Base-by-base conservation (phyloP, 2,329 filamentous ascomycete species). In the Berkeleyomyces rouxiae region DNA sequence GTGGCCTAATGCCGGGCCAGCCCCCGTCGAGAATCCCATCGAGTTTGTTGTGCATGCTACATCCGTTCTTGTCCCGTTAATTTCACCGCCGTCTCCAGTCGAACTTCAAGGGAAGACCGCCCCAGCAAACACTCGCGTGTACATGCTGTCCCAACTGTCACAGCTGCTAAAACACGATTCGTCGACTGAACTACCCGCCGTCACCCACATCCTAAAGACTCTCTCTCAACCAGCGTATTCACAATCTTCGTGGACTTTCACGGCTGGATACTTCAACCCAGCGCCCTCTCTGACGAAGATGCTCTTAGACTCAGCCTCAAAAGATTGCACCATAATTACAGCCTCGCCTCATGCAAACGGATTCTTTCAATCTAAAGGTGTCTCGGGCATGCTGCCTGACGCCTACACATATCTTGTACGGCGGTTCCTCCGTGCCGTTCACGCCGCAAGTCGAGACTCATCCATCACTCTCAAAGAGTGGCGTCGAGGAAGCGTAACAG, bases 241-340 rank as follows among this genome's bases (percentile, higher is more conserved):
- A 7, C 79, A 82, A 42, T 88, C 87, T 0, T 86, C 83, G 11
- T 99, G 93, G 93, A 93, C 90, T 0, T 97, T 99, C 72, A 97
- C 93, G 0, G 93, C 93, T 0, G 93, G 93, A 61, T 99, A 99
- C 75, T 99, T 99, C 77, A 99, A 99, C 75, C 95, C 95, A 63
- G 90, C 90, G 5, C 87, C 90, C 0, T 84, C 85, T 3, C 82
- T 97, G 23, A 91, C 88, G 2, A 82, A 85, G 46, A 81, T 96
- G 0, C 78, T 99, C 0, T 83, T 99, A 40, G 78, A 80, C 5
- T 90, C 89, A 0, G 81, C 84, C 0, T 87, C 85, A 0, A 73
- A 75, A 1, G 79, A 78, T 49, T 93, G 90, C 65, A 91, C 87
- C 0, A 88, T 99, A 31, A 86, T 99, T 62, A 96, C 93, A 0